Percentiles rank a stretch among this genome's conserved stretches.
These are phyloP conservation scores for Rhododendron griersonianum DNA, from an alignment of 148 eudicot species.

Conservation along the genomic window DNA sequence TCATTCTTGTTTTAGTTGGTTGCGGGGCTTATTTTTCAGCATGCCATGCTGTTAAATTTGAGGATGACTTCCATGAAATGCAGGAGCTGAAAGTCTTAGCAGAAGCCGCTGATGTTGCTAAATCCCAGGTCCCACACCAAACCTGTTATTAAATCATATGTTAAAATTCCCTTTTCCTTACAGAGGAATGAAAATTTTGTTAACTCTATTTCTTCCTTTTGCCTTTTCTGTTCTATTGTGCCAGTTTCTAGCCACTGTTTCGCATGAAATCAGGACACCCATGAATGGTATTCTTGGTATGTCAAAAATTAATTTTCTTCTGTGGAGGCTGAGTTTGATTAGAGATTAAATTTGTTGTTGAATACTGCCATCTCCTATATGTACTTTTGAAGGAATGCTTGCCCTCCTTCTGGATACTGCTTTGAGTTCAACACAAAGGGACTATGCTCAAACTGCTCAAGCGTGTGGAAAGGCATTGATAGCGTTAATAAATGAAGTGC, in stretches of 20 bases:
- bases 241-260: slow-evolving; percentile 77
- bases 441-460: slow-evolving; percentile 76
- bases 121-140: slow-evolving; percentile 48
- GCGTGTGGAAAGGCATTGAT: slow-evolving; percentile 66
- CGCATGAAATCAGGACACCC: slow-evolving; percentile 77
- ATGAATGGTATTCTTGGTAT: slow-evolving; percentile 76
- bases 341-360: background rate
- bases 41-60: slow-evolving; percentile 49
- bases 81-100: slow-evolving; percentile 50
- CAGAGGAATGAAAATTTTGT: background rate
- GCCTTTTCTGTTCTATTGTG: slow-evolving; percentile 1
- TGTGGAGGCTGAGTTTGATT: background rate
- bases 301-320: background rate
- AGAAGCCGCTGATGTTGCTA: slow-evolving; percentile 77
- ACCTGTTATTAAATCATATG: background rate
- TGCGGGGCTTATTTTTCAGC: slow-evolving; percentile 42
- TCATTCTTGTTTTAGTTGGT: slow-evolving; percentile 42
- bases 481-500: slow-evolving; percentile 70
- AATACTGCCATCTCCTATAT: background rate
- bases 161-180: background rate
- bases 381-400: slow-evolving; percentile 53
- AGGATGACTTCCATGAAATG: slow-evolving; percentile 59
- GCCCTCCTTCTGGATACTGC: slow-evolving; percentile 62
- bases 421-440: slow-evolving; percentile 62
- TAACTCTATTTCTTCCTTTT: background rate